Conservation (phyloP, 2,329 filamentous ascomycete species). For the Lecanosticta acicola region DNA sequence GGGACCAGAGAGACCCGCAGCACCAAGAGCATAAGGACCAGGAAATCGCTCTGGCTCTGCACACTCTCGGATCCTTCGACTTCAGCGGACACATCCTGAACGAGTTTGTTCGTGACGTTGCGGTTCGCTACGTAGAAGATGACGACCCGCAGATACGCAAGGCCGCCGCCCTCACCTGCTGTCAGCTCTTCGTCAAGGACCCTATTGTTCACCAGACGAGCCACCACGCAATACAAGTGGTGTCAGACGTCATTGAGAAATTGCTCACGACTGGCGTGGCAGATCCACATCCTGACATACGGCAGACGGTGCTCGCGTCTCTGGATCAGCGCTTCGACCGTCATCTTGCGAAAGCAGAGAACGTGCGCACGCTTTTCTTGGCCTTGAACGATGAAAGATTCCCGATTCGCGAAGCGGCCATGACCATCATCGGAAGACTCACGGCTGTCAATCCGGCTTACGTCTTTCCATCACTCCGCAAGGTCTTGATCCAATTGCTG, state of each 20-base stretch:
- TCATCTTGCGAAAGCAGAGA: slow-evolving; percentile 94
- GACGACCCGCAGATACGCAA: slow-evolving; percentile 91
- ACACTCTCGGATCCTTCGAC: slow-evolving; percentile 96
- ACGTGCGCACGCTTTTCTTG: slow-evolving; percentile 90
- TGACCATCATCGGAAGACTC: slow-evolving; percentile 90
- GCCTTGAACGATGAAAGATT: slow-evolving; percentile 95
- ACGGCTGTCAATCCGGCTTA: slow-evolving; percentile 92
- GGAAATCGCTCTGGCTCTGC: slow-evolving; percentile 87
- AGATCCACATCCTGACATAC: slow-evolving; percentile 80
- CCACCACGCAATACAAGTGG: slow-evolving; percentile 92
- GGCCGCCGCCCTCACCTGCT: slow-evolving; percentile 92
- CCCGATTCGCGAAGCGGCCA: slow-evolving; percentile 84
- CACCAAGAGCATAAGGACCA: slow-evolving; percentile 74
- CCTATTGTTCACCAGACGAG: slow-evolving; percentile 98
- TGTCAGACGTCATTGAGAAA: slow-evolving; percentile 96
- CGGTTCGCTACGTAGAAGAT: slow-evolving; percentile 95
- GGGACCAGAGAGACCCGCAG: slow-evolving; percentile 77
- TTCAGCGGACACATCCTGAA: slow-evolving; percentile 89
- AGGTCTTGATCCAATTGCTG: slow-evolving; percentile 90
- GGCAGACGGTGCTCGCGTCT: slow-evolving; percentile 79
- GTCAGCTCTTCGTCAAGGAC: slow-evolving; percentile 93
- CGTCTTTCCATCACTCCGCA: slow-evolving; percentile 90
- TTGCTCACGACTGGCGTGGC: slow-evolving; percentile 91
- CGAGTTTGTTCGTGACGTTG: slow-evolving; percentile 96
- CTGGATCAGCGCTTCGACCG: slow-evolving; percentile 91